Evolutionary conservation across 2,329 filamentous ascomycete species (phyloP).

Genomic region (Xylaria sp.): DNA sequence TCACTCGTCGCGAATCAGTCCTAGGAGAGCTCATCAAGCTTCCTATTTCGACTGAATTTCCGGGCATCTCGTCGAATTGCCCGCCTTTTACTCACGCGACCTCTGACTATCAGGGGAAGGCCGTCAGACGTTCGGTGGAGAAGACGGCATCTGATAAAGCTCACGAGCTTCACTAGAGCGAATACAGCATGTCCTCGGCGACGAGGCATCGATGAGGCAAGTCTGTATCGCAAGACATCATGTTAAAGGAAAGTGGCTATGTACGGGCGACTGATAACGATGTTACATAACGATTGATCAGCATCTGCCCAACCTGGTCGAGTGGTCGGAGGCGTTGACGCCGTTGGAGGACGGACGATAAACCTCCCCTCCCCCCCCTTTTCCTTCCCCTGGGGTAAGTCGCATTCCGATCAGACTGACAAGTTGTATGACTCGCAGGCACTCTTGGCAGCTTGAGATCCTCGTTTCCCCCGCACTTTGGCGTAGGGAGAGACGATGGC

Average conservation of each 20-base stretch:
- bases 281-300: constrained; percentile 13
- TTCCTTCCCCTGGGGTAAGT: no score
- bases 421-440: no score
- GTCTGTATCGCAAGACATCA: constrained; percentile 18
- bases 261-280: constrained; percentile 14
- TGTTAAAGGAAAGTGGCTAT: constrained; percentile 28
- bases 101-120: not conserved
- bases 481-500: no score
- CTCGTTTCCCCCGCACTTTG: not conserved
- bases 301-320: constrained; percentile 4
- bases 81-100: constrained; percentile 19
- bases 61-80: constrained; percentile 19
- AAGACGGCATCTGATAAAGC: not conserved
- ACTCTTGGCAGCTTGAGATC: not conserved
- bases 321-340: not conserved
- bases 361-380: no score
- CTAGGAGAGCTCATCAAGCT: constrained; percentile 20
- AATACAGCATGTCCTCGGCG: constrained; percentile 3
- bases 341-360: not conserved
- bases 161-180: constrained; percentile 15
- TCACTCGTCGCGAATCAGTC: not conserved
- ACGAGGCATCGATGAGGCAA: constrained; percentile 14
- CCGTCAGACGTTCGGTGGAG: not conserved
- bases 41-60: constrained; percentile 28
- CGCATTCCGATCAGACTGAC: no score